phyloP scores from a whole-genome alignment of 192 early-diverging fungal species.

The Coemansia sp. region DNA sequence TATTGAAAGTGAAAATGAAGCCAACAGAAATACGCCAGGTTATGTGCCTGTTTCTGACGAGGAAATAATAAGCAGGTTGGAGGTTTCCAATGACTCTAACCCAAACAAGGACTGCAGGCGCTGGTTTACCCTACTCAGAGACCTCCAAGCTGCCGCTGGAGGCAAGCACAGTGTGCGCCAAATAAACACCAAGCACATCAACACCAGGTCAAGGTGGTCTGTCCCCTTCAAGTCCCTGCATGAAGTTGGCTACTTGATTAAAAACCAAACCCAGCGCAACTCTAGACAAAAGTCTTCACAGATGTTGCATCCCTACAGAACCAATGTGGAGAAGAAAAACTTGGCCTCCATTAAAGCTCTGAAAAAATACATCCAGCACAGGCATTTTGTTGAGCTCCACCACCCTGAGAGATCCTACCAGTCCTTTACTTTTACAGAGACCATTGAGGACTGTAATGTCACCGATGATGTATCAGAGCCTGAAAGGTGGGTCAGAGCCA shows the following conservation, averaged over 20 bases:
- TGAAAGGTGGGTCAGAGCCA: slow-evolving; percentile 41
- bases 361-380: slow-evolving; percentile 25
- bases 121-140: slow-evolving; percentile 18
- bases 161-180: slow-evolving; percentile 33
- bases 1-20: slow-evolving; percentile 11
- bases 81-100: slow-evolving; percentile 24
- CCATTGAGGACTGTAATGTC: neutral
- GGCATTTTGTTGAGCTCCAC: slow-evolving; percentile 17
- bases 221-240: slow-evolving; percentile 47
- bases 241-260: slow-evolving; percentile 44
- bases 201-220: slow-evolving; percentile 45
- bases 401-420: slow-evolving; percentile 3
- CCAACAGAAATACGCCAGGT: neutral
- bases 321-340: slow-evolving; percentile 45
- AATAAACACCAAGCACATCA: slow-evolving; percentile 51
- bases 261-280: slow-evolving; percentile 27
- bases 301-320: slow-evolving; percentile 9
- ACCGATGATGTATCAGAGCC: slow-evolving; percentile 41
- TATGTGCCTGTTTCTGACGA: slow-evolving; percentile 1
- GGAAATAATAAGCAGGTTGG: slow-evolving; percentile 18
- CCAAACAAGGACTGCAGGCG: slow-evolving; percentile 30
- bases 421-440: neutral
- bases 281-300: slow-evolving; percentile 7
- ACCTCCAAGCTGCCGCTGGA: slow-evolving; percentile 28
- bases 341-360: slow-evolving; percentile 35